Evolutionary conservation across 371 early-diverging fungal genomes (phyloP).

Genomic region (Mortierella sp.): DNA sequence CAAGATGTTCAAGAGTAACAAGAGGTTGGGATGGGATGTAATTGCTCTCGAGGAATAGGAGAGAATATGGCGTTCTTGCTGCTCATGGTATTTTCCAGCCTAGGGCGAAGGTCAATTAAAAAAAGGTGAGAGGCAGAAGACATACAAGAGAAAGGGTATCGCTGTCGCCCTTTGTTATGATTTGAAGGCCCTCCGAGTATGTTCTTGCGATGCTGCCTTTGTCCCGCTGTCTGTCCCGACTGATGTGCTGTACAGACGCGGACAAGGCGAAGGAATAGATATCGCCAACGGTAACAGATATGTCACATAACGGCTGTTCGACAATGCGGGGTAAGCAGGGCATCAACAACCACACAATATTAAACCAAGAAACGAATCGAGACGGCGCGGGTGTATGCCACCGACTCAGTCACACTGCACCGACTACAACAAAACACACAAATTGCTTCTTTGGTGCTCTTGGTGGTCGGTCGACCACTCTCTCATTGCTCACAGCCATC

Average conservation of each 20-base stretch:
- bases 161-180: neutral
- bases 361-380: neutral
- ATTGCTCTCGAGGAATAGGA: neutral
- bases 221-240: no score
- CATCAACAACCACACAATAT: neutral
- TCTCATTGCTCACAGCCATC: neutral
- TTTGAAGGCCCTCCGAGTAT: no score
- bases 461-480: neutral
- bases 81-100: neutral
- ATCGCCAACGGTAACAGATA: no score
- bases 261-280: no score
- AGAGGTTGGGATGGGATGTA: neutral
- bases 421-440: neutral
- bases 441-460: constrained; percentile 5
- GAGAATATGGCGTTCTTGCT: neutral
- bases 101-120: neutral
- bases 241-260: no score
- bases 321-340: no score
- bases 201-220: no score
- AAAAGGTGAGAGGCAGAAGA: no score
- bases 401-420: no score
- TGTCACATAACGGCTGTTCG: neutral
- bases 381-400: neutral
- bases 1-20: neutral
- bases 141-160: neutral